Base-by-base conservation (phyloP, 2,329 filamentous ascomycete species). In the Coniella vitis region DNA sequence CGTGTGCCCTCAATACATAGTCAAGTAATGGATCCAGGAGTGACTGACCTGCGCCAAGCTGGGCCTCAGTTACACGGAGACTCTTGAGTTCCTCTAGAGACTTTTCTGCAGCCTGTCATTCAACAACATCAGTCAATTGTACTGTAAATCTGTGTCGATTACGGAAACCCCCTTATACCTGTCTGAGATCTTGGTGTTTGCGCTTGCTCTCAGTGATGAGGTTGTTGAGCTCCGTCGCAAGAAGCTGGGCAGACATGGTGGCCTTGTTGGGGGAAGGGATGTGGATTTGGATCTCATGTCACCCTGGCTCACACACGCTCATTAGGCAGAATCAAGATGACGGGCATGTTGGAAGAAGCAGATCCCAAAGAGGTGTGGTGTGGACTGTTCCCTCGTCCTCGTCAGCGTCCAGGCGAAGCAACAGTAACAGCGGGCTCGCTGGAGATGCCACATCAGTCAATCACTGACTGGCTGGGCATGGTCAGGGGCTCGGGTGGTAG, bases 121-220 rank as follows among this genome's bases (percentile, higher is more conserved):
- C 52, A 16, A 41, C 16, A 17, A 29, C 4, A 13, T 54, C 22
- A 37, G 38, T n/a, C 21, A 34, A n/a, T n/a, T n/a, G n/a, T 7
- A n/a, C 7, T 0, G 40, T 9, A 19, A 13, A 22, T 20, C 38
- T 21, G 12, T 8, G 22, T 2, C 12, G 4, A 37, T 3, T 9
- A 45, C 4, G 32, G 19, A 60, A 7, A 19, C 16, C 10, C 4
- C 17, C 8, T 7, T 32, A 19, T 69, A 85, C 86, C 76, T 86
- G 87, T 72, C 87, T 83, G 46, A 98, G 75, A 61, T 97, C 93
- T 58, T 86, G 81, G 67, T 96, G 86, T 69, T 95, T 97, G 61
- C 91, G 81, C 70, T 95, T 97, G 64, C 90, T 93, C 73, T 98
- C 93, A 68, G 94, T 88, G 60, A 95, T 85, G 65, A 96, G 81